These are phyloP conservation scores for Marasmius oreades DNA, from an alignment of 1,284 basidiomycete species.

Conservation along the genomic window DNA sequence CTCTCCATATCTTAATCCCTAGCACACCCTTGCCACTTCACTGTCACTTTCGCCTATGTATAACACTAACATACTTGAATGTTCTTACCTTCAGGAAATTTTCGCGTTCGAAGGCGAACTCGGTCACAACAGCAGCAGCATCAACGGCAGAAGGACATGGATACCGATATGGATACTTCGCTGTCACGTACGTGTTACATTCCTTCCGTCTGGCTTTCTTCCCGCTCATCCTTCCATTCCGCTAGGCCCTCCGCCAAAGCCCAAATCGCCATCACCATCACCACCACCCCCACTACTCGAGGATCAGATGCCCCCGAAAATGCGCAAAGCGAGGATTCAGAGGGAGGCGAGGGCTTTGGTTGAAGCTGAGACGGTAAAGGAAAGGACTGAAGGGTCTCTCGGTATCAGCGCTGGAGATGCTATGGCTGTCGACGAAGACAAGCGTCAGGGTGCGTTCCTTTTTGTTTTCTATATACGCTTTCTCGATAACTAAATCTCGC, in stretches of 20 bases:
- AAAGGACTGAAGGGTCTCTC: slow-evolving; percentile 31
- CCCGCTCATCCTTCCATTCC: neutral
- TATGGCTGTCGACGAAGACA: neutral
- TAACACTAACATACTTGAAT: too few species aligned
- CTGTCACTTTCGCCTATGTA: too few species aligned
- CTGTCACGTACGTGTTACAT: neutral
- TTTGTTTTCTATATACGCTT: neutral
- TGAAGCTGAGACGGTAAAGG: slow-evolving; percentile 10
- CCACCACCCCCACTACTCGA: slow-evolving; percentile 18
- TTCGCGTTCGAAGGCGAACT: neutral
- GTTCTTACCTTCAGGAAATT: too few species aligned
- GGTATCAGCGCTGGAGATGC: neutral
- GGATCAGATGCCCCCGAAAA: slow-evolving; percentile 55
- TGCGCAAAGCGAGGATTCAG: slow-evolving; percentile 48
- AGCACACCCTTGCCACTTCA: neutral
- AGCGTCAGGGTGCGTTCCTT: slow-evolving; percentile 8
- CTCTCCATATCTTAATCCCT: neutral
- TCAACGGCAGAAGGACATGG: slow-evolving; percentile 17
- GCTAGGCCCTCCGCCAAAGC: neutral
- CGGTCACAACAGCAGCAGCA: slow-evolving; percentile 3
- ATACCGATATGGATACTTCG: slow-evolving; percentile 14
- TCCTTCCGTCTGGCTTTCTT: neutral
- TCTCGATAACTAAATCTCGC: neutral
- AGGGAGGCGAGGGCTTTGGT: neutral
- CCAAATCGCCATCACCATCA: neutral